phyloP scores from a whole-genome alignment of 2,329 filamentous ascomycete species.

The Aspergillus niger region DNA sequence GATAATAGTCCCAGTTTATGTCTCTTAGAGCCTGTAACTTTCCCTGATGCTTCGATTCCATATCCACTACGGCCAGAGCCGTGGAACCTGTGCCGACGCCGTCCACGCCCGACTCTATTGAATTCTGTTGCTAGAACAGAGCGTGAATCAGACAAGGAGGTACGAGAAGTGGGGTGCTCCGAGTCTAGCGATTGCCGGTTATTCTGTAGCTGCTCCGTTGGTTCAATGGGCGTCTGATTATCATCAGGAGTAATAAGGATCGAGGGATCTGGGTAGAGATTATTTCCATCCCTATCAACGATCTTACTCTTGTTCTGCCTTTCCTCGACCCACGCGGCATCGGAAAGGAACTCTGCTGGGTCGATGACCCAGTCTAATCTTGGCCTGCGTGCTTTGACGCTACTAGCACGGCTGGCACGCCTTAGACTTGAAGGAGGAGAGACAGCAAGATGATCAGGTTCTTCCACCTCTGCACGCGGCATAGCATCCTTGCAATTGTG shows the following conservation, averaged over 20 bases:
- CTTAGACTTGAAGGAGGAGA: conserved; percentile 46
- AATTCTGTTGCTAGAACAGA: conserved; percentile 40
- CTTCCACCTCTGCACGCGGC: conserved; percentile 23
- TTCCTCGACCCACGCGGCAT: conserved; percentile 88
- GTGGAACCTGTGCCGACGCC: conserved; percentile 63
- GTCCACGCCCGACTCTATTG: conserved; percentile 56
- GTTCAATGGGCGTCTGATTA: conserved; percentile 10
- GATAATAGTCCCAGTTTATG: conserved; percentile 57
- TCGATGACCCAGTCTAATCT: conserved; percentile 83
- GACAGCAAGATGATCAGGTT: conserved; percentile 28
- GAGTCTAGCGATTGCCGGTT: conserved; percentile 28
- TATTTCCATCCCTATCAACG: conserved; percentile 75
- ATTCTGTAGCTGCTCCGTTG: conserved; percentile 18
- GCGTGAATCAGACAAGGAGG: conserved; percentile 46
- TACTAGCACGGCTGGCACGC: conserved; percentile 45
- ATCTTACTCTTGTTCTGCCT: conserved; percentile 76
- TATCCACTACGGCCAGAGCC: conserved; percentile 59
- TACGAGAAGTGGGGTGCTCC: conserved; percentile 27
- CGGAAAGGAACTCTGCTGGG: conserved; percentile 83
- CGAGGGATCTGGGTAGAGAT: conserved; percentile 56
- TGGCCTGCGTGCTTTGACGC: conserved; percentile 66
- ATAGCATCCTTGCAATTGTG: conserved; percentile 25
- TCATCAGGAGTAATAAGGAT: conserved; percentile 25
- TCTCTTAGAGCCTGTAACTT: conserved; percentile 55
- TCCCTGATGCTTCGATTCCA: conserved; percentile 54